A percentile compares a stretch with the other conserved stretches of the same genome.
phyloP scores from a whole-genome alignment of 2,329 filamentous ascomycete species.

The Sarocladium strictum region DNA sequence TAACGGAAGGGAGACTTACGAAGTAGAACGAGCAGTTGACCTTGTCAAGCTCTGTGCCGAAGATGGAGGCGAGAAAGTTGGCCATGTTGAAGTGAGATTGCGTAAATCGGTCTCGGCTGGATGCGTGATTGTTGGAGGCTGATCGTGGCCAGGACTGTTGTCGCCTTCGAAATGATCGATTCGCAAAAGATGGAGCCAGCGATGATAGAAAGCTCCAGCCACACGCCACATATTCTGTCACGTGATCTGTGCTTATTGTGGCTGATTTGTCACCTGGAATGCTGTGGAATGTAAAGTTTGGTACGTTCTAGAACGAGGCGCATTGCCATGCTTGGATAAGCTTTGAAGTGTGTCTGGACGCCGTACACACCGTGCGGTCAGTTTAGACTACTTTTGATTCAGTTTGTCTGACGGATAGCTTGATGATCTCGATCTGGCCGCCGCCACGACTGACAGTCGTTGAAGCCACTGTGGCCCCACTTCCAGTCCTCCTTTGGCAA shows the following conservation, averaged over 20 bases:
- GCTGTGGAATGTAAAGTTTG: conserved; percentile 8
- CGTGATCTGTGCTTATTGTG: conserved; percentile 17
- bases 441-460: neutral
- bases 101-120: conserved; percentile 4
- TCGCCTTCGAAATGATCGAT: neutral
- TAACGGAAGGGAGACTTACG: conserved; percentile 22
- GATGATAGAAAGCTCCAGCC: conserved; percentile 13
- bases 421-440: neutral
- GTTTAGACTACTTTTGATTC: neutral
- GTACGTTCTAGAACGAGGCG: neutral
- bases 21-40: conserved; percentile 99
- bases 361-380: neutral
- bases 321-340: neutral
- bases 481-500: neutral
- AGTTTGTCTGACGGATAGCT: neutral
- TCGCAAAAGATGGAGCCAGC: conserved; percentile 6
- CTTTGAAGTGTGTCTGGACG: neutral
- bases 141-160: conserved; percentile 9
- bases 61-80: conserved; percentile 98
- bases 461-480: neutral
- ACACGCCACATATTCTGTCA: conserved; percentile 24
- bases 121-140: conserved; percentile 16
- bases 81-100: conserved; percentile 59
- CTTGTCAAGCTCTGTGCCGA: conserved; percentile 99
- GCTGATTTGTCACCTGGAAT: conserved; percentile 20